A percentile compares a stretch with the other conserved stretches of the same genome.
Conservation (phyloP, 2,329 filamentous ascomycete species). For the Verticillium zaregamsianum region DNA sequence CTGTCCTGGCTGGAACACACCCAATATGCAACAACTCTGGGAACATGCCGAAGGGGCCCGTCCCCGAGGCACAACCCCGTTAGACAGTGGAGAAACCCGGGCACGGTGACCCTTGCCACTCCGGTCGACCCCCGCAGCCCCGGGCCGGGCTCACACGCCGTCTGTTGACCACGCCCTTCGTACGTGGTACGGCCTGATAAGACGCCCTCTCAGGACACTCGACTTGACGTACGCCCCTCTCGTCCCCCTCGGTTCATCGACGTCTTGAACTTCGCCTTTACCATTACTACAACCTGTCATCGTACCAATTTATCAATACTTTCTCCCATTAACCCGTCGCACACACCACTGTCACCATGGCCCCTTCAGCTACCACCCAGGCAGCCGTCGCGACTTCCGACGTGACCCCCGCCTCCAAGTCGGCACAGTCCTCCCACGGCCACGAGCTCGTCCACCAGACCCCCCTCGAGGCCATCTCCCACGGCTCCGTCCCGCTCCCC, state of each 20-base stretch:
- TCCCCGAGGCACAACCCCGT: neutral
- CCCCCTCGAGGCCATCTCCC: constrained; percentile 30
- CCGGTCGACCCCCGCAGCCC: neutral
- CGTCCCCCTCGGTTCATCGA: neutral
- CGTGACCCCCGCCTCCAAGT: constrained; percentile 10
- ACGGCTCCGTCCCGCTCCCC: constrained; percentile 22
- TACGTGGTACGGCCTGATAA: neutral
- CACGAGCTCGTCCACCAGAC: constrained; percentile 18
- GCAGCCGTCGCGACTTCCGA: constrained; percentile 7
- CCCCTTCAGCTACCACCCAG: constrained; percentile 25
- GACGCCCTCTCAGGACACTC: neutral
- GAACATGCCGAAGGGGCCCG: too few species aligned
- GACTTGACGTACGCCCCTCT: neutral
- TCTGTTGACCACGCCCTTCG: neutral
- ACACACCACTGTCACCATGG: constrained; percentile 15
- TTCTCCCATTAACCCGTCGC: neutral
- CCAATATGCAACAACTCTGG: too few species aligned
- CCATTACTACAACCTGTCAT: neutral
- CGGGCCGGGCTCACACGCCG: neutral
- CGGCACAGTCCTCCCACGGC: constrained; percentile 13
- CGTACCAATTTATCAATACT: neutral
- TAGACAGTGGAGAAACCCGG: neutral
- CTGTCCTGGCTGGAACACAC: too few species aligned
- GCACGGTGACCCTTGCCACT: neutral
- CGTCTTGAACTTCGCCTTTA: neutral